Conservation (phyloP, 2,329 filamentous ascomycete genomes). For the Beauveria pseudobassiana region DNA sequence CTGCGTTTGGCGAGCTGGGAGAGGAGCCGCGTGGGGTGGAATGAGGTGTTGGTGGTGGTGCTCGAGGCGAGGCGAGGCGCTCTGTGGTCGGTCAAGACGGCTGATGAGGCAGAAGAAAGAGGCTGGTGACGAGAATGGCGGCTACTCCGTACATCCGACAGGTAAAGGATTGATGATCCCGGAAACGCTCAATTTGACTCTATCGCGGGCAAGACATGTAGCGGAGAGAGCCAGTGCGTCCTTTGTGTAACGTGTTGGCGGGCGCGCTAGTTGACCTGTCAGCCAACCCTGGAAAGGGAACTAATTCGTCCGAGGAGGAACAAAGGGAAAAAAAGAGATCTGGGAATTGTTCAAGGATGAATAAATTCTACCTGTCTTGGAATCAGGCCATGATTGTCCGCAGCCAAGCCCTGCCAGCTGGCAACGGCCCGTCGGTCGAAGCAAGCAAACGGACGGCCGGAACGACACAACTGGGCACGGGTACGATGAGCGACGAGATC, state of each 20-base stretch:
- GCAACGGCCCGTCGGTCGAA: not conserved
- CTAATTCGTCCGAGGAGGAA: too few species aligned
- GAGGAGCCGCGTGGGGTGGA: not conserved
- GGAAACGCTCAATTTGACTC: not conserved
- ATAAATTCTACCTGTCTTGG: not conserved
- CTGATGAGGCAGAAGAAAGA: not conserved
- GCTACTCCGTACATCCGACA: too few species aligned
- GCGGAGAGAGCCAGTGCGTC: not conserved
- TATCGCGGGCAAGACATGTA: not conserved
- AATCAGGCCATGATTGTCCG: not conserved
- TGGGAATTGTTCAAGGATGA: not conserved
- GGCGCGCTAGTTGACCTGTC: not conserved
- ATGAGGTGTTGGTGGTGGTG: not conserved
- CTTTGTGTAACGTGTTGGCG: conserved; percentile 2
- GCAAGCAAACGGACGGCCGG: not conserved
- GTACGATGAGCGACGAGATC: too few species aligned
- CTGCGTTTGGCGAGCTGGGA: not conserved
- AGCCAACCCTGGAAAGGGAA: not conserved
- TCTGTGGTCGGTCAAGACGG: not conserved
- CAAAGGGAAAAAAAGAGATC: too few species aligned
- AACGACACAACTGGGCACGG: not conserved
- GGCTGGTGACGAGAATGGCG: not conserved
- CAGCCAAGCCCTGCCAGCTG: conserved; percentile 5
- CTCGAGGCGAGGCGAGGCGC: not conserved
- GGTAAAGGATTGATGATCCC: not conserved